phyloP scores from a whole-genome alignment of 768 basidiomycete species.

The Amanita jacksonii region DNA sequence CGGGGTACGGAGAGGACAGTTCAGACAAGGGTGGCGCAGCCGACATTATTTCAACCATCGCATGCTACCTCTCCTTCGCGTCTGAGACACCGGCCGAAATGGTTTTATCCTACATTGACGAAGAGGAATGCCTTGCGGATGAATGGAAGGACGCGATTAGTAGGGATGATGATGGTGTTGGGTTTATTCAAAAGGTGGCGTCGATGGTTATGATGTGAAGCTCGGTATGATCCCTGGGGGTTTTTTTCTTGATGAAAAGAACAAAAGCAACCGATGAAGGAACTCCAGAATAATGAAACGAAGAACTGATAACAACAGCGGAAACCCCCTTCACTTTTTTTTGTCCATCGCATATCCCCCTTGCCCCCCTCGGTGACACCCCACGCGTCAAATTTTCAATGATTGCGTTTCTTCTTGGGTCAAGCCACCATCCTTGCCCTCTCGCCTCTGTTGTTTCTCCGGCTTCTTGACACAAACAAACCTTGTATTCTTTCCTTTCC shows the following conservation, averaged over 20 bases:
- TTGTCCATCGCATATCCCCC: too few species aligned
- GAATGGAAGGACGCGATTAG: constrained; percentile 16
- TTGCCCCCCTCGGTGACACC: constrained; percentile 1
- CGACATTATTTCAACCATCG: constrained; percentile 18
- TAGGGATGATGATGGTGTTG: constrained; percentile 11
- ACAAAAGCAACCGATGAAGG: constrained; percentile 1
- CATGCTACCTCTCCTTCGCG: constrained; percentile 18
- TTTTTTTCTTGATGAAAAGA: background rate
- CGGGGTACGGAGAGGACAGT: background rate
- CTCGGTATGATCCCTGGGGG: background rate
- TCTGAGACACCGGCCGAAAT: constrained; percentile 13
- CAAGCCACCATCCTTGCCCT: background rate
- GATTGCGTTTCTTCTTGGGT: background rate
- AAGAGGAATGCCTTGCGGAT: constrained; percentile 13
- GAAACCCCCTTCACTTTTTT: background rate
- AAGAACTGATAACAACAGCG: background rate
- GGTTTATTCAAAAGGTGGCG: constrained; percentile 13
- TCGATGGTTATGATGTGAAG: background rate
- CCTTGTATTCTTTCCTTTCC: constrained; percentile 3
- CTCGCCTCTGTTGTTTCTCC: constrained; percentile 1
- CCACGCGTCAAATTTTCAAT: background rate
- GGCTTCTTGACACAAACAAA: constrained; percentile 1
- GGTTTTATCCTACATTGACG: constrained; percentile 15
- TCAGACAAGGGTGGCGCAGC: constrained; percentile 9
- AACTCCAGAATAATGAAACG: constrained; percentile 1